Percentiles rank a stretch among this genome's conserved stretches.
phyloP scores from a whole-genome alignment of 2,329 filamentous ascomycete genomes.

The Hypoxylon sp. region DNA sequence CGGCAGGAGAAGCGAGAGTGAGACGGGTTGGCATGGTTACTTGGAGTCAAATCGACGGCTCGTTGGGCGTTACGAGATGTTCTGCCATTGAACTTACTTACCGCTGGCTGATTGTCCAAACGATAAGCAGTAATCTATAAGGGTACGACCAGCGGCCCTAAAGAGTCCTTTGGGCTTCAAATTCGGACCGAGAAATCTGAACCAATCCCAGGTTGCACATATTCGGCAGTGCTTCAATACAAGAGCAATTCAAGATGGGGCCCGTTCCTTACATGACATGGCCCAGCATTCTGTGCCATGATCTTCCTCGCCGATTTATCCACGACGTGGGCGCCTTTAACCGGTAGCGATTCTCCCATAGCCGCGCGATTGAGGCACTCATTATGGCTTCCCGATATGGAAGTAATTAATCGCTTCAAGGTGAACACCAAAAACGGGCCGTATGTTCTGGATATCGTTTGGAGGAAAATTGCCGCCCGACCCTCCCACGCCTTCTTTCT shows the following conservation, averaged over 20 bases:
- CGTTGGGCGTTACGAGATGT: conserved; percentile 8
- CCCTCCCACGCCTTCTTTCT: conserved; percentile 14
- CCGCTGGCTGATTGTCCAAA: conserved; percentile 16
- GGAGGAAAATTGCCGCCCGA: conserved; percentile 30
- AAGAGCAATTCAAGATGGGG: conserved; percentile 24
- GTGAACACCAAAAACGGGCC: conserved; percentile 33
- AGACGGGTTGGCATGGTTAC: conserved; percentile 4
- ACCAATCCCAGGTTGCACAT: conserved; percentile 28
- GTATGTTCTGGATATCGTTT: conserved; percentile 26
- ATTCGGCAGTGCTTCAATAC: conserved; percentile 35
- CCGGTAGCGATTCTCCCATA: conserved; percentile 33
- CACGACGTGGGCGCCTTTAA: conserved; percentile 37
- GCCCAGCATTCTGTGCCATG: conserved; percentile 28
- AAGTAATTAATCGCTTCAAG: conserved; percentile 22
- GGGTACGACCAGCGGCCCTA: conserved; percentile 13
- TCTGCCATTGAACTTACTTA: conserved; percentile 15
- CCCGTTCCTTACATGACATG: conserved; percentile 40
- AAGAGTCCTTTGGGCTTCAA: conserved; percentile 26
- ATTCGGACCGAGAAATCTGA: conserved; percentile 45
- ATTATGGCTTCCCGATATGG: conserved; percentile 31
- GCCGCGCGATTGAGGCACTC: conserved; percentile 23
- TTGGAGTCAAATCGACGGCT: conserved; percentile 13
- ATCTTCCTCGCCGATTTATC: conserved; percentile 43
- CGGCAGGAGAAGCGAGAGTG: not conserved
- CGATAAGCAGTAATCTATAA: conserved; percentile 32